phyloP scores from a whole-genome alignment of 2,329 filamentous ascomycete genomes.

The Calonectria pseudoreteaudii region DNA sequence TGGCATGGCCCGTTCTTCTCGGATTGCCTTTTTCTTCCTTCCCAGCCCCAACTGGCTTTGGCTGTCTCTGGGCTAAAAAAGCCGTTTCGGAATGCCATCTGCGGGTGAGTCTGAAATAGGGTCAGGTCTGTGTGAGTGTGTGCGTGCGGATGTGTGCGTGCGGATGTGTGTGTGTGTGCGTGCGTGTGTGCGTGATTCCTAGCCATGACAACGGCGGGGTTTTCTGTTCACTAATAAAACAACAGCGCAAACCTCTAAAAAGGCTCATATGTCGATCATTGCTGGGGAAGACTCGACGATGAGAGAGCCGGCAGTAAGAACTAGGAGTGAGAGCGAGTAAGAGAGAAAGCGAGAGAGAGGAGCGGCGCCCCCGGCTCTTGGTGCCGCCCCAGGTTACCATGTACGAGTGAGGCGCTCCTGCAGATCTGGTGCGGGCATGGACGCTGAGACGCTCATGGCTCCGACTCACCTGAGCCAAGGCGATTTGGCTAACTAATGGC shows the following conservation, averaged over 20 bases:
- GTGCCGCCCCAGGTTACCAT: not conserved
- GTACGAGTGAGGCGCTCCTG: not conserved
- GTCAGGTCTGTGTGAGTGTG: not conserved
- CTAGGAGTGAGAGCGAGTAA: not conserved
- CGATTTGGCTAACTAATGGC: not conserved
- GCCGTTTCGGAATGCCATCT: not conserved
- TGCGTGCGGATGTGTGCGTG: not conserved
- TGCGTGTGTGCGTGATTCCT: not conserved
- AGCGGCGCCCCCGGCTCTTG: not conserved
- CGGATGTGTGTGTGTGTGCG: not conserved
- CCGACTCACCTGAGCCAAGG: constrained; percentile 4
- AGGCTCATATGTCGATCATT: not conserved
- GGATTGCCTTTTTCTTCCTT: not conserved
- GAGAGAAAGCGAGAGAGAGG: no score
- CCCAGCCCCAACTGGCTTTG: not conserved
- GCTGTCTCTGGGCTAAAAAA: not conserved
- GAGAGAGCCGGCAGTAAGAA: not conserved
- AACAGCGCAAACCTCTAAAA: not conserved
- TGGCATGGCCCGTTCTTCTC: not conserved
- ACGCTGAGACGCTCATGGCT: not conserved
- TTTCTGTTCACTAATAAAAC: not conserved
- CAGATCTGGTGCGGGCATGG: not conserved
- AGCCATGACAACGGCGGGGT: not conserved
- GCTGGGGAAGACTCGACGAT: not conserved
- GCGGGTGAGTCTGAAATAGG: not conserved